Conservation (phyloP, 164 flowering plant species). For the Nymphaea thermarum region DNA sequence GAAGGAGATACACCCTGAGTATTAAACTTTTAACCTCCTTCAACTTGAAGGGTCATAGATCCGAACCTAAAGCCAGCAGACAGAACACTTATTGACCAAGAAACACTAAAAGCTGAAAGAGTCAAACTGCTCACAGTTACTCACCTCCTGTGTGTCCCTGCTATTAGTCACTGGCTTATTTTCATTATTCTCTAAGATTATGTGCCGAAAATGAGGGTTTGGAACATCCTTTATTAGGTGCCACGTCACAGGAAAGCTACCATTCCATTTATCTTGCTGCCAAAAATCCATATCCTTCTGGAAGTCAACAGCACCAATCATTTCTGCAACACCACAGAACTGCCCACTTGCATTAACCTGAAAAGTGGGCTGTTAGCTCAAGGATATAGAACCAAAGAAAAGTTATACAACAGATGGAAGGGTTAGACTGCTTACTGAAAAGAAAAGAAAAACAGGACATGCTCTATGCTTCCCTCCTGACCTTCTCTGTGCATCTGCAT, state of each 20-base stretch:
- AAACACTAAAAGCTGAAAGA: not conserved
- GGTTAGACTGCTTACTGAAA: conserved; percentile 50
- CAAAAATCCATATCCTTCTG: conserved; percentile 81
- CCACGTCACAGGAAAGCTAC: conserved; percentile 91
- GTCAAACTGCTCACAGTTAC: not conserved
- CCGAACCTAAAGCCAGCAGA: not conserved
- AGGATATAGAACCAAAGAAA: not conserved
- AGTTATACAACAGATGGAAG: not conserved
- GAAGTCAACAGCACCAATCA: conserved; percentile 76
- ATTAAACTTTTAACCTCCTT: no score
- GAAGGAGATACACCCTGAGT: no score
- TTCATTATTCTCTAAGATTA: conserved; percentile 82
- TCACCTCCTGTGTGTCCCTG: conserved; percentile 94
- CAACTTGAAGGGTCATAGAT: no score
- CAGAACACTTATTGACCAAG: not conserved
- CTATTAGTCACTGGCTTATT: conserved; percentile 94
- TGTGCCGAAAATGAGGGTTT: conserved; percentile 61
- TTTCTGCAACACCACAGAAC: conserved; percentile 95
- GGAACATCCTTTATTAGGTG: conserved; percentile 83
- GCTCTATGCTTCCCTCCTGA: conserved; percentile 32
- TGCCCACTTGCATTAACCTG: conserved; percentile 97
- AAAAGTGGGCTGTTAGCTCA: conserved; percentile 1
- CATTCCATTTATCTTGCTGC: conserved; percentile 98
- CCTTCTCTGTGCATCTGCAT: conserved; percentile 53
- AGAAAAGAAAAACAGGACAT: conserved; percentile 82